These are phyloP conservation scores for Penicillium sclerotiorum DNA, from an alignment of 2,329 filamentous ascomycete species.

Conservation along the genomic window DNA sequence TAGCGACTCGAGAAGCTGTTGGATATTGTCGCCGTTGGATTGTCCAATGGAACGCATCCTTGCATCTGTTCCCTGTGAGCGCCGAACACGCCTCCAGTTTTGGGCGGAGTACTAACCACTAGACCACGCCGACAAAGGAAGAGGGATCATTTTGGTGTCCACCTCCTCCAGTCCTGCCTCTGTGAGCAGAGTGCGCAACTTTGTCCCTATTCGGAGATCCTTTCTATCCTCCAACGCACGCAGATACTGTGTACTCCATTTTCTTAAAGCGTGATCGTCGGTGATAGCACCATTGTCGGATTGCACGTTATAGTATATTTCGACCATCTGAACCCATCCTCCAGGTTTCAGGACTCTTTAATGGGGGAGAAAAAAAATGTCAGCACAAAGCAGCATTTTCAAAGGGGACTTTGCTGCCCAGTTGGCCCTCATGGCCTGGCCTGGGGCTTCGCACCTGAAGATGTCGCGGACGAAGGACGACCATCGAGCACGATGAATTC, in stretches of 20 bases:
- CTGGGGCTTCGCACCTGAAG: slow-evolving; percentile 46
- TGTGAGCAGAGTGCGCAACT: slow-evolving; percentile 61
- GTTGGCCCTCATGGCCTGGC: background rate
- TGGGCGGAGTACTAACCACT: slow-evolving; percentile 53
- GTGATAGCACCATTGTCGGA: slow-evolving; percentile 81
- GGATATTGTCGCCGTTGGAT: slow-evolving; percentile 41
- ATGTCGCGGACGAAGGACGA: slow-evolving; percentile 75
- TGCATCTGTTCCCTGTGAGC: slow-evolving; percentile 40
- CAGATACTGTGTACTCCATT: slow-evolving; percentile 69
- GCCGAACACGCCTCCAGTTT: background rate
- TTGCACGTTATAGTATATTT: slow-evolving; percentile 82
- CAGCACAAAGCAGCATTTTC: slow-evolving; percentile 5
- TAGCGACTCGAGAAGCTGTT: slow-evolving; percentile 42
- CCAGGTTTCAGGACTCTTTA: slow-evolving; percentile 62
- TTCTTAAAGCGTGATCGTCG: slow-evolving; percentile 63
- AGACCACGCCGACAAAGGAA: slow-evolving; percentile 72
- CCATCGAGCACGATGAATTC: slow-evolving; percentile 75
- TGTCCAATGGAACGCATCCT: slow-evolving; percentile 47
- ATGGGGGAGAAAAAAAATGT: slow-evolving; percentile 6
- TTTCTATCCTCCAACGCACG: slow-evolving; percentile 65
- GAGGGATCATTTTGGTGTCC: slow-evolving; percentile 64
- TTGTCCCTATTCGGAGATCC: slow-evolving; percentile 66
- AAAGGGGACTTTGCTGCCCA: background rate
- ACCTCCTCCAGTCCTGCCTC: slow-evolving; percentile 69
- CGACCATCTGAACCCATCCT: slow-evolving; percentile 88